Evolutionary conservation across 768 basidiomycete species (phyloP).

Genomic region (Butyriboletus loyo): DNA sequence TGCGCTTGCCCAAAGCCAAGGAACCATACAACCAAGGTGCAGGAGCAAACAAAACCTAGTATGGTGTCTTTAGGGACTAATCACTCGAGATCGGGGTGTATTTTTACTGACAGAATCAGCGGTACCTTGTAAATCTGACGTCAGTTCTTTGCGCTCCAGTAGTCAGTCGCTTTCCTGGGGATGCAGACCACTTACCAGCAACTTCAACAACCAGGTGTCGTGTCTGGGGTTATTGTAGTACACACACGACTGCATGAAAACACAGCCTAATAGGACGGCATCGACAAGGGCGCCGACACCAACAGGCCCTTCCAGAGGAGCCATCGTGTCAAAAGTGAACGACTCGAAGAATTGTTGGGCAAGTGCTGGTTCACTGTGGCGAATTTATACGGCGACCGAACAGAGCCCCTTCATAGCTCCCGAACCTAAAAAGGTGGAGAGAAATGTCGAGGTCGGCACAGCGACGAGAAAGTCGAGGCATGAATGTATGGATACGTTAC

Average conservation of each 20-base stretch:
- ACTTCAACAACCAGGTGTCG: conserved; percentile 10
- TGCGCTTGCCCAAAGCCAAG: conserved; percentile 21
- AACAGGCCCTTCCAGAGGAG: conserved; percentile 27
- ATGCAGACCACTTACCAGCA: conserved; percentile 15
- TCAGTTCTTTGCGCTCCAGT: background rate
- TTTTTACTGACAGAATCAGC: conserved; percentile 18
- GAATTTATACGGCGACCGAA: conserved; percentile 18
- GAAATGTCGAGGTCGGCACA: conserved; percentile 8
- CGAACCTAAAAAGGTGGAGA: conserved; percentile 5
- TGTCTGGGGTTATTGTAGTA: conserved; percentile 23
- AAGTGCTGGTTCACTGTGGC: background rate
- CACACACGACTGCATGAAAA: conserved; percentile 24
- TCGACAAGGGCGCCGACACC: conserved; percentile 19
- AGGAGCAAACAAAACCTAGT: conserved; percentile 14
- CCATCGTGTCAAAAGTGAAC: conserved; percentile 10
- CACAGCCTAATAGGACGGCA: conserved; percentile 24
- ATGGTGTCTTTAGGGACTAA: conserved; percentile 2
- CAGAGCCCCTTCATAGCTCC: conserved; percentile 9
- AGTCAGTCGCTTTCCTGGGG: background rate
- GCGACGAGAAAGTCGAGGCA: conserved; percentile 9
- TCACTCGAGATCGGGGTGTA: background rate
- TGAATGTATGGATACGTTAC: conserved; percentile 13
- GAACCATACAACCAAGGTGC: conserved; percentile 14
- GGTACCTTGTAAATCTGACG: conserved; percentile 7
- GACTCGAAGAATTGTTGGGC: background rate